Evolutionary conservation across 441 rosid species (phyloP), one percentile per base, ranked within the genome.

Genomic region (Gossypium laxum): DNA sequence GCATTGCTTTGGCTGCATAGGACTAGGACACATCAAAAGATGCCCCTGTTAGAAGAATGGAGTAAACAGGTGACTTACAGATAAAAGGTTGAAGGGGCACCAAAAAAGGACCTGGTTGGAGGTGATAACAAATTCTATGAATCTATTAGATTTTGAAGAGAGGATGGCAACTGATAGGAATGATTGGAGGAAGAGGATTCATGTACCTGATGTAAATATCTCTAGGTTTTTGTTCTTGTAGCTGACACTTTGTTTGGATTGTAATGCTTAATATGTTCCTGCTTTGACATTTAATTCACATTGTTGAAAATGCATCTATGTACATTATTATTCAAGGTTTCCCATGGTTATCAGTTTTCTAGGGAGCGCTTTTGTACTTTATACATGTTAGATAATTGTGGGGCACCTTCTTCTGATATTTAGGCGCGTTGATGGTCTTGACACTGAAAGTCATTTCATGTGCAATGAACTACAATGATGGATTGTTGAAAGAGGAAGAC

Each of bases 391-490:
- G 4, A 75, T 76, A 32, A 72, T 66, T 41, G 48, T 64, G 71
- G 30, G 41, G 41, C 10, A 12, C 30, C 38, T 21, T 58, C n/a
- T 61, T 54, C 18, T 55, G 72, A 43, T 78, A 51, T 58, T 30
- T 74, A 91, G 98, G 98, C 75, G 96, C 98, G 18, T 79, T 93
- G 56, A 93, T 93, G 98, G 98, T 93, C 79, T 85, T 91, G 76
- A 88, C 96, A 12, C 69, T 93, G 77, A 93, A 91, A 81, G 93
- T 93, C 76, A 91, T 93, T 72, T 93, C 98, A 4, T 93, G 97
- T 48, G 81, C 97, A 11, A 85, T 90, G 18, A 93, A 90, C 72
- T 91, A 93, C 77, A 88, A 88, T 41, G 97, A 93, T 69, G 95
- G 96, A 11, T 75, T 89, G 70, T 56, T 91, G 71, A 88, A 89